A percentile compares a stretch with the other conserved stretches of the same genome.
These are phyloP conservation scores for Trametes polyzona DNA, from an alignment of 1,284 basidiomycete species.

Conservation along the genomic window DNA sequence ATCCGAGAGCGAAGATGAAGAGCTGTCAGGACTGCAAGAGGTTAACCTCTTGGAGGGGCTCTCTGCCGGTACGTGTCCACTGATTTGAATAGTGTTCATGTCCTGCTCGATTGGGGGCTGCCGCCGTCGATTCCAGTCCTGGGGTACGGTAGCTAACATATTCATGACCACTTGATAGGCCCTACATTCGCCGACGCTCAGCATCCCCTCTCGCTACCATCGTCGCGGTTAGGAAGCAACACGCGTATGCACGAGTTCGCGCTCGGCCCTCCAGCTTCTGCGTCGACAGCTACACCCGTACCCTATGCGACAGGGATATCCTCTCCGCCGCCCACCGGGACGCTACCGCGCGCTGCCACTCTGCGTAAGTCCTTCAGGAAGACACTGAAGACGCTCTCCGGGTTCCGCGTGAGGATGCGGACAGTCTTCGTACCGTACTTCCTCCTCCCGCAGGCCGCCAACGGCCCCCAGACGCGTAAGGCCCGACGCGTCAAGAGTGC, in stretches of 20 bases:
- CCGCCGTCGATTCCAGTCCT: too few species aligned
- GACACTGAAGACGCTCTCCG: constrained; percentile 74
- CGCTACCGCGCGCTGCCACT: constrained; percentile 46
- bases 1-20: constrained; percentile 36
- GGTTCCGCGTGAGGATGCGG: constrained; percentile 86
- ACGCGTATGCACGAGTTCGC: constrained; percentile 67
- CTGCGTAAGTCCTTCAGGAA: constrained; percentile 87
- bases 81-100: too few species aligned
- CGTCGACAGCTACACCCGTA: constrained; percentile 44
- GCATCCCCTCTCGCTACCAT: constrained; percentile 53
- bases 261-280: constrained; percentile 51
- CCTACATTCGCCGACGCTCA: constrained; percentile 48
- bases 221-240: constrained; percentile 64
- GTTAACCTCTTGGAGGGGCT: constrained; percentile 80
- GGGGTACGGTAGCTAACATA: too few species aligned
- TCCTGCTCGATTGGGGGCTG: too few species aligned
- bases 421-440: constrained; percentile 87
- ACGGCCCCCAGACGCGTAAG: constrained; percentile 16
- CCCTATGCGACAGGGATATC: constrained; percentile 43
- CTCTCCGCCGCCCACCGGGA: constrained; percentile 18
- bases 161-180: too few species aligned
- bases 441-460: constrained; percentile 46
- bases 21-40: constrained; percentile 67
- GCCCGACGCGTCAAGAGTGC: neutral
- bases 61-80: constrained; percentile 45